Conservation (phyloP, 768 basidiomycete genomes). For the Termitomyces titanicus region DNA sequence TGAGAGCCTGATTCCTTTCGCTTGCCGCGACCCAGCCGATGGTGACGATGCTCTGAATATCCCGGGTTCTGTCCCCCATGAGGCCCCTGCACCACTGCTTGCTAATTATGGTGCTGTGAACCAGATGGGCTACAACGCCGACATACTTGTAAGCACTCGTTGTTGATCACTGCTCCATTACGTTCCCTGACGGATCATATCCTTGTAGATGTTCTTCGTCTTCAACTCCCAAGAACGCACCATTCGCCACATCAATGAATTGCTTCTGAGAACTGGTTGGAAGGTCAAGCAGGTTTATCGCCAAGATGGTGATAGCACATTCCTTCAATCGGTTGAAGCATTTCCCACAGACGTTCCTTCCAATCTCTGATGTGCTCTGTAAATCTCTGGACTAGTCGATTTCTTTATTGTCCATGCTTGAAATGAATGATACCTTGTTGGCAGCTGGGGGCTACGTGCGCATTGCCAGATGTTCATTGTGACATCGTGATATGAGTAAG, state of each 20-base stretch:
- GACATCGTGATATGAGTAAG: too few relatives aligned
- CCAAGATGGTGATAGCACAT: neutral
- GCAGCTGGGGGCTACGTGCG: too few relatives aligned
- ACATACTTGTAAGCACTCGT: neutral
- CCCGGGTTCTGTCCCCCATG: neutral
- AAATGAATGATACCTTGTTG: too few relatives aligned
- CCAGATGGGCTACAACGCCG: neutral
- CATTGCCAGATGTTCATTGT: too few relatives aligned
- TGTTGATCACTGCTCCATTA: neutral
- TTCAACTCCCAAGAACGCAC: neutral
- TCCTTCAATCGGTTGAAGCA: neutral
- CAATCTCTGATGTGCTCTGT: too few relatives aligned
- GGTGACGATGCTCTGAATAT: slow-evolving; percentile 10
- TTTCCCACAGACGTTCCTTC: too few relatives aligned
- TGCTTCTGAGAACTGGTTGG: neutral
- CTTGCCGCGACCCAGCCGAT: slow-evolving; percentile 3
- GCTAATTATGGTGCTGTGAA: neutral
- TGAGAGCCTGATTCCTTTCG: slow-evolving; percentile 3
- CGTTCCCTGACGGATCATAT: too few relatives aligned
- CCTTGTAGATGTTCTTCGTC: neutral
- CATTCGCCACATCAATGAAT: neutral
- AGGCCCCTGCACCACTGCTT: neutral
- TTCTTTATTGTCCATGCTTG: too few relatives aligned
- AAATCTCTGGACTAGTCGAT: too few relatives aligned
- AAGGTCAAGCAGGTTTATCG: neutral